Base-by-base conservation (phyloP, 257 asterid genomes). In the Jasminum sambac region DNA sequence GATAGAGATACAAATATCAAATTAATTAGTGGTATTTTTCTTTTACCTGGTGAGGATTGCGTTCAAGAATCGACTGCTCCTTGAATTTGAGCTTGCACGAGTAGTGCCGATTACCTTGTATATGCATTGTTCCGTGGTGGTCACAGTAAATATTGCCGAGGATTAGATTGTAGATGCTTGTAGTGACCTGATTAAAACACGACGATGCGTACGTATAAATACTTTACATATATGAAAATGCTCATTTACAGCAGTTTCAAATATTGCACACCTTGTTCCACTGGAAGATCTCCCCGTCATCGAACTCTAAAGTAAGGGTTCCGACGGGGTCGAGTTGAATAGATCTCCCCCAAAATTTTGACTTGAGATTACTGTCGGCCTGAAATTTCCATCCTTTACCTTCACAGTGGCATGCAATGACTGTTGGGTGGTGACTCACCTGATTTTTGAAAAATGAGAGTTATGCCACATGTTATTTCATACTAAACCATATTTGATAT, bases 391-490 rank as follows among this genome's bases (percentile, higher is more conserved):
- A 93, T 66, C 97, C 98, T 82, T 80, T 83, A 75, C 97, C 98
- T 82, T 90, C 96, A 79, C 96, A 87, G 84, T 93, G 97, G 76
- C 97, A 89, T 74, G 98, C 98, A 81, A 93, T 87, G 78, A 89
- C 81, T 40, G 98, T 93, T 36, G 98, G 98, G 82, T 93, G 98
- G 88, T 93, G 98, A 80, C 97, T 90, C 55, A 93, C 98, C 98
- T 93, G 86, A 79, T 81, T 73, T 77, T 30, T 30, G 36, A 30
- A 55, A 55, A 55, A 19, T 11, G 4, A 55, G 21, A 17, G 21
- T 52, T 52, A 6, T n/a, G 13, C 61, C 61, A 52, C 26, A 52
- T 19, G 13, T 19, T 5, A 0, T 5, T 6, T 52, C 21, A 13
- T 19, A 19, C 10, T 52, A 14, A 52, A 52, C 24, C 17, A 52